Conservation (phyloP, 2,329 filamentous ascomycete genomes). For the Didymosphaeria variabile region DNA sequence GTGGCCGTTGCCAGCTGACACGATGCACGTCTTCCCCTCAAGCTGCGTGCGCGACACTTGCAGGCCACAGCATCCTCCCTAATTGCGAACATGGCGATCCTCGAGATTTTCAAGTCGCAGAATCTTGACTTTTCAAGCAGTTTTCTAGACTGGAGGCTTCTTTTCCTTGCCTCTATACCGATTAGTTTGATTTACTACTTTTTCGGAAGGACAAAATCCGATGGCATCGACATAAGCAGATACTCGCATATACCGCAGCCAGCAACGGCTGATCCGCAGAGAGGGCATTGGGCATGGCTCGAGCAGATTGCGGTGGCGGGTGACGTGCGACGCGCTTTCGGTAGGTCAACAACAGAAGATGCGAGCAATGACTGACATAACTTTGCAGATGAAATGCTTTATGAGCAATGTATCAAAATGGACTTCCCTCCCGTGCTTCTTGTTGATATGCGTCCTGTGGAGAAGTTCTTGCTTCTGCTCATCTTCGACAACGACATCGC, state of each 20-base stretch:
- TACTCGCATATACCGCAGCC: slow-evolving; percentile 30
- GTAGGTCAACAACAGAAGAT: neutral
- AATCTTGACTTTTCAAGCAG: neutral
- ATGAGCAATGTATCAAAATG: slow-evolving; percentile 27
- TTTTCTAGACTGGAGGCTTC: slow-evolving; percentile 3
- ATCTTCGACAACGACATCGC: slow-evolving; percentile 29
- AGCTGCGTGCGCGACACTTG: neutral
- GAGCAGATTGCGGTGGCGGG: slow-evolving; percentile 25
- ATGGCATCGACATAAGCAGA: slow-evolving; percentile 20
- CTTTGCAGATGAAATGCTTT: slow-evolving; percentile 25
- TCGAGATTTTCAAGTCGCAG: slow-evolving; percentile 1
- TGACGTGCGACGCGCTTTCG: slow-evolving; percentile 26
- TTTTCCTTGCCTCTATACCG: slow-evolving; percentile 2
- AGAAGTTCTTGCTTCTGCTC: slow-evolving; percentile 26
- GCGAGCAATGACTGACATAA: neutral
- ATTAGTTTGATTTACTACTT: slow-evolving; percentile 6
- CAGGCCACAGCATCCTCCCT: neutral
- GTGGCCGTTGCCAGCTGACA: neutral
- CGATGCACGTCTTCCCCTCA: neutral
- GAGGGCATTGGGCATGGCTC: slow-evolving; percentile 31
- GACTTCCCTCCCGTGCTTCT: slow-evolving; percentile 28
- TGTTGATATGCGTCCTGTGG: slow-evolving; percentile 28
- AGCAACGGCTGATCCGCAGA: slow-evolving; percentile 24
- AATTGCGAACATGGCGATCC: slow-evolving; percentile 5
- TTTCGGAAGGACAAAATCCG: neutral